phyloP scores from a whole-genome alignment of 2,329 filamentous ascomycete genomes.

The Bertia moriformis region DNA sequence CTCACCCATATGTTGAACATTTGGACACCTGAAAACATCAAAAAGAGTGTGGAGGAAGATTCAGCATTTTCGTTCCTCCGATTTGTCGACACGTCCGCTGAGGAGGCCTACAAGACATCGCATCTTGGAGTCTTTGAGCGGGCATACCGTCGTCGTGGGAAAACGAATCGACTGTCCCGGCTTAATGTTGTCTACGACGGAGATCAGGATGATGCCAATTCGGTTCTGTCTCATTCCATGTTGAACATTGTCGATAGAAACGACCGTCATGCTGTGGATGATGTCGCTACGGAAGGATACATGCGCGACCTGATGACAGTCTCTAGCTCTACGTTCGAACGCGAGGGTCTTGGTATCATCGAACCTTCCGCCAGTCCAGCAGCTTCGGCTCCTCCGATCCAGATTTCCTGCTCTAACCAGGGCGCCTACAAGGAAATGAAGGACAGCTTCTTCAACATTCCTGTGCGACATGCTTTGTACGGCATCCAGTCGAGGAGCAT shows the following conservation, averaged over 20 bases:
- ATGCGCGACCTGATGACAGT: constrained; percentile 70
- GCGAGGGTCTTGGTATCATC: constrained; percentile 60
- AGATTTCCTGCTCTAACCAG: constrained; percentile 61
- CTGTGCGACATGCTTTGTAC: constrained; percentile 62
- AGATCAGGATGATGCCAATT: constrained; percentile 46
- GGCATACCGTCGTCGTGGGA: constrained; percentile 34
- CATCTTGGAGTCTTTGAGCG: constrained; percentile 62
- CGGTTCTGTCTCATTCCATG: constrained; percentile 70
- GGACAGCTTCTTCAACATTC: constrained; percentile 62
- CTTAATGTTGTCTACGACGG: constrained; percentile 61
- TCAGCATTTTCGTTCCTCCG: constrained; percentile 78
- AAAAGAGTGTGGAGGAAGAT: constrained; percentile 40
- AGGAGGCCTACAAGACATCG: constrained; percentile 57
- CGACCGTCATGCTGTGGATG: constrained; percentile 34
- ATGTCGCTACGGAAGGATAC: constrained; percentile 58
- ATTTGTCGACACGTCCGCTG: constrained; percentile 64
- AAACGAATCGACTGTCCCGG: constrained; percentile 41
- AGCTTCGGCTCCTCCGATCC: constrained; percentile 73
- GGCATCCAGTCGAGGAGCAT: constrained; percentile 41
- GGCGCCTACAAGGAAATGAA: constrained; percentile 51
- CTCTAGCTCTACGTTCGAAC: constrained; percentile 45
- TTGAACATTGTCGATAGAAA: constrained; percentile 46
- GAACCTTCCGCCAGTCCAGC: constrained; percentile 70
- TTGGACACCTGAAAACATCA: constrained; percentile 69
- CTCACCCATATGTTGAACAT: constrained; percentile 77